phyloP scores from a whole-genome alignment of 2,329 filamentous ascomycete species.

The Leptographium wingfieldii region DNA sequence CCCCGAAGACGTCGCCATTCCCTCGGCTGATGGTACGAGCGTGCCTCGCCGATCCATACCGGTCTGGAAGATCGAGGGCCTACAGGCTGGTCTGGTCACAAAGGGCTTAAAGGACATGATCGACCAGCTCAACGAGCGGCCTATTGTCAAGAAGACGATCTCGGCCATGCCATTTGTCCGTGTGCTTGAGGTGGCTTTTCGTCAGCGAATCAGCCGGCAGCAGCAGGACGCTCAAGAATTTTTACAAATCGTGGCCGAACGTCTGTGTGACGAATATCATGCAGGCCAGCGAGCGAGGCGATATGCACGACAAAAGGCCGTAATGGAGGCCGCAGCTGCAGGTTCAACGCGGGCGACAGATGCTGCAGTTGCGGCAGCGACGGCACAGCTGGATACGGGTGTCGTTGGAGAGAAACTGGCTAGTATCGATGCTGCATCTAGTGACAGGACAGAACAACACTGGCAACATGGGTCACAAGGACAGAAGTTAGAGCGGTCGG shows the following conservation, averaged over 20 bases:
- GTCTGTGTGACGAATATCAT: slow-evolving; percentile 87
- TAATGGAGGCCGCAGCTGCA: background rate
- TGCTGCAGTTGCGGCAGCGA: background rate
- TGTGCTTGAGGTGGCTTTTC: slow-evolving; percentile 74
- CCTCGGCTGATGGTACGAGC: background rate
- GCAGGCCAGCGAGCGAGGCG: slow-evolving; percentile 64
- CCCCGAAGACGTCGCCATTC: slow-evolving; percentile 21
- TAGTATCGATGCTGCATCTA: slow-evolving; percentile 1
- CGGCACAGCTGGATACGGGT: slow-evolving; percentile 3
- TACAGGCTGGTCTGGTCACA: slow-evolving; percentile 76
- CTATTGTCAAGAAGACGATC: slow-evolving; percentile 88
- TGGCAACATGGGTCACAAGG: background rate
- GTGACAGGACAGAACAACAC: background rate
- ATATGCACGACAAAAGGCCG: slow-evolving; percentile 31
- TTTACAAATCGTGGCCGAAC: slow-evolving; percentile 82
- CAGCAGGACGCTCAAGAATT: slow-evolving; percentile 99
- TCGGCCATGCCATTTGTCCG: slow-evolving; percentile 74
- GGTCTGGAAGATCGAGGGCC: slow-evolving; percentile 48
- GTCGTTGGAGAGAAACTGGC: slow-evolving; percentile 10
- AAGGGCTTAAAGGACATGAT: slow-evolving; percentile 83
- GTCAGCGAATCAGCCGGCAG: slow-evolving; percentile 79
- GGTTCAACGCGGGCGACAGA: background rate
- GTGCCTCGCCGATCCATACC: slow-evolving; percentile 22
- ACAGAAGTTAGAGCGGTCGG: background rate
- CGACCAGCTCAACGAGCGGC: slow-evolving; percentile 83